phyloP scores from a whole-genome alignment of 345 rosid species.

The Brassica rapa region DNA sequence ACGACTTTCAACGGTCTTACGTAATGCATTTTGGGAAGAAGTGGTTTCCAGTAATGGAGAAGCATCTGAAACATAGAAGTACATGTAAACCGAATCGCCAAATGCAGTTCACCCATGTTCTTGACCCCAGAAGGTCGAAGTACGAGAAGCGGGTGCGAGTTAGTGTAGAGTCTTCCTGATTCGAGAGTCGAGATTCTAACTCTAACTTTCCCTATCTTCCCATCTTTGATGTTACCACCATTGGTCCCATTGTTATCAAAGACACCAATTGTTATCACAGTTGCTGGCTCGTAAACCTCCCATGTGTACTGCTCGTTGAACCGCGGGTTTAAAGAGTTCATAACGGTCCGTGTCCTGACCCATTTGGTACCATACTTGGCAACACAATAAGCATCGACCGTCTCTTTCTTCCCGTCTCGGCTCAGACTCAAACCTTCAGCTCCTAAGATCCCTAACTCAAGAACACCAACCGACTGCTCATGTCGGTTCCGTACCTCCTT shows the following conservation, averaged over 20 bases:
- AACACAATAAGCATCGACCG: not conserved
- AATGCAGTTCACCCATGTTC: constrained; percentile 90
- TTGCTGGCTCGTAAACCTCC: constrained; percentile 95
- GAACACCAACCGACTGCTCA: not conserved
- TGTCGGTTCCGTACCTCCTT: not conserved
- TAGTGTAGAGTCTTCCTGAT: constrained; percentile 77
- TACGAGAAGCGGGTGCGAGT: constrained; percentile 77
- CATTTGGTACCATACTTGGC: constrained; percentile 50
- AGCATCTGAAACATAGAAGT: constrained; percentile 64
- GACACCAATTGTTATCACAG: constrained; percentile 84
- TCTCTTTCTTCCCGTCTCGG: not conserved
- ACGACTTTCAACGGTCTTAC: constrained; percentile 61
- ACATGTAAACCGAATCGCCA: constrained; percentile 86
- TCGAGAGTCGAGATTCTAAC: constrained; percentile 85
- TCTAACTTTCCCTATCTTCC: constrained; percentile 74
- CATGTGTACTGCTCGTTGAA: constrained; percentile 96
- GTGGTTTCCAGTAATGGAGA: constrained; percentile 61
- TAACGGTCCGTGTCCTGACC: constrained; percentile 86
- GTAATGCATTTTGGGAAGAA: constrained; percentile 93
- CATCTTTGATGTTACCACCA: constrained; percentile 48
- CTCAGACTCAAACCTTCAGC: not conserved
- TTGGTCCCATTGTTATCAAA: constrained; percentile 78
- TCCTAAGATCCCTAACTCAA: not conserved
- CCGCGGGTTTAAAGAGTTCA: constrained; percentile 65
- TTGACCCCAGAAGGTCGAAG: constrained; percentile 83